Base-by-base conservation (phyloP, 2,329 filamentous ascomycete species). In the Huntiella savannae region DNA sequence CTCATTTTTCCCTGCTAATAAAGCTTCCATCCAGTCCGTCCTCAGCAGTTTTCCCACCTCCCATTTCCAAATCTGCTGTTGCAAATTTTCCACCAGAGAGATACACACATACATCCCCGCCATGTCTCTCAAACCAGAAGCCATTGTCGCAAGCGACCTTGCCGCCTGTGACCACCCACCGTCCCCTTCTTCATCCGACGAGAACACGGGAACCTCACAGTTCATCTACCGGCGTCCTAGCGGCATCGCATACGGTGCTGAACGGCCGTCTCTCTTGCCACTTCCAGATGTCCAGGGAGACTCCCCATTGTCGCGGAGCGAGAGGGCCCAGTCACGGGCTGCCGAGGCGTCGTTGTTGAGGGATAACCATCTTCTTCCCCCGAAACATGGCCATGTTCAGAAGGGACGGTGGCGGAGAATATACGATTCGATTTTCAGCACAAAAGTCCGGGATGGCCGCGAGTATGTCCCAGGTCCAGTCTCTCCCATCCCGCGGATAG, bases 201-300 rank as follows among this genome's bases (percentile, higher is more conserved):
- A 48, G 4, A 35, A 37, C 12, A n/a, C 46, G 5, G 62, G 62
- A 8, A 55, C 57, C 13, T 62, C 62, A n/a, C 69, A 64, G 47
- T 65, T 60, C 57, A 69, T 68, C 54, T 94, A 91, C 62, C 75
- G 82, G 47, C 73, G 85, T 40, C 83, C 85, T 1, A 82, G 77
- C 53, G 81, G 79, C 56, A 77, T 91, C 38, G 77, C 79, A 28
- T 82, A 74, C 50, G 81, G 79, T 10, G 78, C 79, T 17, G 71
- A 76, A 1, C 70, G 84, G 46, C 78, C 80, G 3, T 47, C 48
- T 33, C 45, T 50, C 11, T 73, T 79, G 4, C 68, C 92, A 49
- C 71, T 83, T 19, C 74, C 75, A 4, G 66, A 68, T 13, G 22
- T 44, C 17, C 46, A 41, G 58, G 39, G 47, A n/a, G 19, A 36